Conservation (phyloP, 2,329 filamentous ascomycete genomes). For the Emergomyces pasteurianus region DNA sequence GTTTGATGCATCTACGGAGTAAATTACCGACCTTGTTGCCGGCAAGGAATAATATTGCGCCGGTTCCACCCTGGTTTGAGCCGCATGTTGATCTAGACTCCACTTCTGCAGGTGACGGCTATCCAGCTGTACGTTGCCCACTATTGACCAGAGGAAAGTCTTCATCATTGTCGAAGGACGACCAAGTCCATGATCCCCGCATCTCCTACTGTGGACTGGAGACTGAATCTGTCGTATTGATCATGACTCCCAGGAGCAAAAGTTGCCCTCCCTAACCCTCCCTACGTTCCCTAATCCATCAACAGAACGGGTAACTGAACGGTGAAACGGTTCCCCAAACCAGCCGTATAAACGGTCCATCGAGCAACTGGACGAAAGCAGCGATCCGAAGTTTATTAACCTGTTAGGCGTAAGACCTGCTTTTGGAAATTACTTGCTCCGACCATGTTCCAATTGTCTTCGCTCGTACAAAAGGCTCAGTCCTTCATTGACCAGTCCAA, state of each 20-base stretch:
- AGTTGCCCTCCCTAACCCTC: background rate
- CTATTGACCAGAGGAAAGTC: background rate
- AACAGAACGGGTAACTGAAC: background rate
- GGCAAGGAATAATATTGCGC: background rate
- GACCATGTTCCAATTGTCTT: conserved; percentile 54
- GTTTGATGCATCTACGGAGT: too few species aligned
- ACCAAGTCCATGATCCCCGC: background rate
- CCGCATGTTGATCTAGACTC: conserved; percentile 2
- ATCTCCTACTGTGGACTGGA: background rate
- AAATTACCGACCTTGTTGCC: background rate
- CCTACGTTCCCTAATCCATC: too few species aligned
- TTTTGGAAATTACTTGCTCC: background rate
- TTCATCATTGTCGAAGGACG: background rate
- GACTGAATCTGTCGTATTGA: background rate
- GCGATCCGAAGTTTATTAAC: background rate
- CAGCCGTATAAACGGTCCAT: background rate
- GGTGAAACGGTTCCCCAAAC: background rate
- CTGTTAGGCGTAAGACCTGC: background rate
- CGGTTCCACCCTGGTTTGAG: background rate
- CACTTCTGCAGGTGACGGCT: background rate
- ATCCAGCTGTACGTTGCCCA: background rate
- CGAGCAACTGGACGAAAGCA: background rate
- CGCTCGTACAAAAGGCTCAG: conserved; percentile 89
- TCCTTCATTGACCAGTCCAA: conserved; percentile 85
- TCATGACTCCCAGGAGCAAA: background rate